These are phyloP conservation scores for Camillea tinctor DNA, from an alignment of 2,329 filamentous ascomycete species.

Conservation along the genomic window DNA sequence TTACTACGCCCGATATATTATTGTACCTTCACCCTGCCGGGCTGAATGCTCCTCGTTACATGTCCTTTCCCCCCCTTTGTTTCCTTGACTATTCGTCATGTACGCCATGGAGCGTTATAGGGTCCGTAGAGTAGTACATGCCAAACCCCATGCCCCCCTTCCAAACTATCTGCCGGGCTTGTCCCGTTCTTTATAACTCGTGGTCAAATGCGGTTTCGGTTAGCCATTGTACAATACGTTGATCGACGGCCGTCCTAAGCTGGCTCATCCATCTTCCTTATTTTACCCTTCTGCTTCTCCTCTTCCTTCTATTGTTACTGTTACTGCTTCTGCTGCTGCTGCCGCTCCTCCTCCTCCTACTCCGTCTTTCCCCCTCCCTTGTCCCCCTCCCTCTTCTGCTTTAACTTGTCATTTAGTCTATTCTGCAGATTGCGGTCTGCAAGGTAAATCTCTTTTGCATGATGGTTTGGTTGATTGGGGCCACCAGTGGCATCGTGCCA, in stretches of 20 bases:
- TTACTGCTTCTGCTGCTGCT: too few relatives aligned
- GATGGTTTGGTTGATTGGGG: not conserved
- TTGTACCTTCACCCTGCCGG: not conserved
- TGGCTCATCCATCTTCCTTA: not conserved
- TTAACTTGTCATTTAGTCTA: not conserved
- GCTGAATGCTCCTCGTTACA: not conserved
- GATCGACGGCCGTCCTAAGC: conserved; percentile 4
- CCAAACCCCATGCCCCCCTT: not conserved
- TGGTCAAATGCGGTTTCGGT: not conserved
- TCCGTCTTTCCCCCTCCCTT: too few relatives aligned
- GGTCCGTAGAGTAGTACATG: not conserved
- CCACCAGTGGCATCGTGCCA: conserved; percentile 1
- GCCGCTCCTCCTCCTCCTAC: too few relatives aligned
- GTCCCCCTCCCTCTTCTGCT: not conserved
- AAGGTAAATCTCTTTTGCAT: not conserved
- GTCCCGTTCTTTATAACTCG: not conserved
- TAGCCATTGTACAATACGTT: not conserved
- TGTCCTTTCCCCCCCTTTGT: not conserved
- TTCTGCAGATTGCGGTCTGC: conserved; percentile 1
- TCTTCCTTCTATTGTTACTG: not conserved
- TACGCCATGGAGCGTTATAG: not conserved
- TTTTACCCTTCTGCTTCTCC: not conserved
- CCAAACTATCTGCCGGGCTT: not conserved
- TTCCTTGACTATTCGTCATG: not conserved
- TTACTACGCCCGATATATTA: not conserved